These are phyloP conservation scores for Lactuca sativa DNA, from an alignment of 129 eudicot genomes.

Conservation along the genomic window DNA sequence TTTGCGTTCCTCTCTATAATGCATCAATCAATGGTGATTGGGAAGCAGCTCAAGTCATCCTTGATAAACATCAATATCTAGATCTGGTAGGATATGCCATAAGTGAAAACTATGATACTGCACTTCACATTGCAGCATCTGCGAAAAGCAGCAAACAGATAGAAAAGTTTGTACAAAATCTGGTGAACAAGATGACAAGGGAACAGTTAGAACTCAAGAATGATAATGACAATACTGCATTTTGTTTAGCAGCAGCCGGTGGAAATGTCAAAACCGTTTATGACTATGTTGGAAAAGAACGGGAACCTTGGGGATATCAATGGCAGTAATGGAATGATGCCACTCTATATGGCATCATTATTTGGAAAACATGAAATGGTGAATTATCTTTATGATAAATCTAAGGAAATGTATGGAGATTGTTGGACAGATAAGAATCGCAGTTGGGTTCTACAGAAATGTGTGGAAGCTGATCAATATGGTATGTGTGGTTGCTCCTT, in stretches of 20 bases:
- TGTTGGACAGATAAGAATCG: slow-evolving; percentile 22
- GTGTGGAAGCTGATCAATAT: slow-evolving; percentile 26
- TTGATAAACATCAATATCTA: not conserved
- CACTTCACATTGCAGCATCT: slow-evolving; percentile 44
- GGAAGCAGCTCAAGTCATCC: slow-evolving; percentile 1
- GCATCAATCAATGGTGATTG: slow-evolving; percentile 4
- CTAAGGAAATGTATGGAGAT: slow-evolving; percentile 8
- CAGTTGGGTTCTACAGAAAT: not conserved
- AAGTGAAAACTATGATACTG: slow-evolving; percentile 33
- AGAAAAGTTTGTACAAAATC: slow-evolving; percentile 5
- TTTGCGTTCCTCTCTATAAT: slow-evolving; percentile 11
- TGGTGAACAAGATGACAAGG: slow-evolving; percentile 11
- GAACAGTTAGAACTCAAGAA: slow-evolving; percentile 28
- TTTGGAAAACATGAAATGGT: slow-evolving; percentile 37
- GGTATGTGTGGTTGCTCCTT: slow-evolving; percentile 23
- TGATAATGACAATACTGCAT: slow-evolving; percentile 28
- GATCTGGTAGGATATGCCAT: slow-evolving; percentile 16
- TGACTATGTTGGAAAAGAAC: slow-evolving; percentile 25
- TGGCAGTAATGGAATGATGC: slow-evolving; percentile 25
- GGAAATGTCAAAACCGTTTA: slow-evolving; percentile 24
- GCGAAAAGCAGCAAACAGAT: slow-evolving; percentile 5
- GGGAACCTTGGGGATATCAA: slow-evolving; percentile 10
- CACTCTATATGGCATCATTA: slow-evolving; percentile 28
- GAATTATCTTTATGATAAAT: slow-evolving; percentile 20
- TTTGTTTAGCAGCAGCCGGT: slow-evolving; percentile 24